Evolutionary conservation across 2,329 filamentous ascomycete species (phyloP).

Genomic region (Penicillium psychrosexuale): DNA sequence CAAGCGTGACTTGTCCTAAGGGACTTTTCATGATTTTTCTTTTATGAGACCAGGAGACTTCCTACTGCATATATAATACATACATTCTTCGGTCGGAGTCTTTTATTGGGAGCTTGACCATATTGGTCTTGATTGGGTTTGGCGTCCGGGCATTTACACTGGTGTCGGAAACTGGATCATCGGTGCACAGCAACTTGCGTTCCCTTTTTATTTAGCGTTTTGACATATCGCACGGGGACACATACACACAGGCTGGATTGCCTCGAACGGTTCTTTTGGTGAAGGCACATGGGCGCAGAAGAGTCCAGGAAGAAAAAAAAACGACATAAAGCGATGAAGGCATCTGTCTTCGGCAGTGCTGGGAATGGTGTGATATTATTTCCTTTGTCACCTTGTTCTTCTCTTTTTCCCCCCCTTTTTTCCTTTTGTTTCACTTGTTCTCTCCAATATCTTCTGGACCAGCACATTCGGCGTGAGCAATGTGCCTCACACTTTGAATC

Average conservation of each 20-base stretch:
- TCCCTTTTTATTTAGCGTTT: constrained; percentile 9
- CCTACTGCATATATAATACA: constrained; percentile 32
- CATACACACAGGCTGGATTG: constrained; percentile 3
- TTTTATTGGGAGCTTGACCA: constrained; percentile 26
- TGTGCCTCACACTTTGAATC: constrained; percentile 7
- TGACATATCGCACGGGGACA: constrained; percentile 11
- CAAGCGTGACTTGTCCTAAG: constrained; percentile 65
- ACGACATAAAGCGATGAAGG: constrained; percentile 17
- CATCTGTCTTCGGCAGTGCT: constrained; percentile 10
- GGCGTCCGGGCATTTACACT: constrained; percentile 37
- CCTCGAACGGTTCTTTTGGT: constrained; percentile 2
- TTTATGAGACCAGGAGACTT: constrained; percentile 41
- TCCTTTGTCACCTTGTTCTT: constrained; percentile 48
- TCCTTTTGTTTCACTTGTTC: constrained; percentile 19
- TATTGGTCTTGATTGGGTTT: constrained; percentile 30
- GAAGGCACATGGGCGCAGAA: constrained; percentile 6
- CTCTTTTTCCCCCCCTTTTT: constrained; percentile 33
- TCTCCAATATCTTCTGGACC: constrained; percentile 16
- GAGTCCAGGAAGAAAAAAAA: constrained; percentile 16
- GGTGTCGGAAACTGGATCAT: constrained; percentile 17
- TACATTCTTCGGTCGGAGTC: constrained; percentile 25
- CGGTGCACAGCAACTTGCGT: constrained; percentile 24
- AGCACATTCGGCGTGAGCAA: constrained; percentile 20
- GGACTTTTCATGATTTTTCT: constrained; percentile 13
- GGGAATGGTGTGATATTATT: constrained; percentile 33